Base-by-base conservation (phyloP, 2,329 filamentous ascomycete species). In the Penicillium sp. region DNA sequence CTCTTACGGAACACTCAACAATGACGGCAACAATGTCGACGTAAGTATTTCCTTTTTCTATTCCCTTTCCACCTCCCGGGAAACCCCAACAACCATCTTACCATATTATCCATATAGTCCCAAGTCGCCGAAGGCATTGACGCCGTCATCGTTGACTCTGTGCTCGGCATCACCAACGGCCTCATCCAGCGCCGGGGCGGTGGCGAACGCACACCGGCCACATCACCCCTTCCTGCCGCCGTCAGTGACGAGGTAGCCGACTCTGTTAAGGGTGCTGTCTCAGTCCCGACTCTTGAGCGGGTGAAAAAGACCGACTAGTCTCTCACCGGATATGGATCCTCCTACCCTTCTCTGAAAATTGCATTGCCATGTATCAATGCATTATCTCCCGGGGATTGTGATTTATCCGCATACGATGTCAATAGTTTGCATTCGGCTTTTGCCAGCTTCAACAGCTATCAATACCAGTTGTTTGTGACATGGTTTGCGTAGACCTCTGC, bases 121-220 rank as follows among this genome's bases (percentile, higher is more conserved):
- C 94, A 99, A 86, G 90, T 95, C 10, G 89, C 90, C 53, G 90
- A 97, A 75, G 93, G 94, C 46, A 97, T 99, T 59, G 94, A 99
- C 71, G 94, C 94, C 1, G 93, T 99, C 52, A 99, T 99, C 69
- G 94, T 97, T 14, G 94, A 99, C 72, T 94, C 86, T 60, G 93
- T 99, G 3, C 83, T 97, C 31, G 90, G 90, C 39, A 97, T 99
- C 64, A 86, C 93, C 45, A 92, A 96, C 74, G 93, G 91, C 1
- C 81, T 99, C 59, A 94, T 90, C 2, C 76, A 77, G 54, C 63
- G 66, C 38, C 64, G 71, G 38, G 64, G 56, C 51, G 67, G 61
- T 52, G 44, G 60, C 13, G 64, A 66, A 13, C 68, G 44, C 55
- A 67, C 56, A 45, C 69, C 56, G 32, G 67, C 40, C 57, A 68